Conservation (phyloP, 225 moss, liverwort and hornwort genomes). For the Polytrichum commune region DNA sequence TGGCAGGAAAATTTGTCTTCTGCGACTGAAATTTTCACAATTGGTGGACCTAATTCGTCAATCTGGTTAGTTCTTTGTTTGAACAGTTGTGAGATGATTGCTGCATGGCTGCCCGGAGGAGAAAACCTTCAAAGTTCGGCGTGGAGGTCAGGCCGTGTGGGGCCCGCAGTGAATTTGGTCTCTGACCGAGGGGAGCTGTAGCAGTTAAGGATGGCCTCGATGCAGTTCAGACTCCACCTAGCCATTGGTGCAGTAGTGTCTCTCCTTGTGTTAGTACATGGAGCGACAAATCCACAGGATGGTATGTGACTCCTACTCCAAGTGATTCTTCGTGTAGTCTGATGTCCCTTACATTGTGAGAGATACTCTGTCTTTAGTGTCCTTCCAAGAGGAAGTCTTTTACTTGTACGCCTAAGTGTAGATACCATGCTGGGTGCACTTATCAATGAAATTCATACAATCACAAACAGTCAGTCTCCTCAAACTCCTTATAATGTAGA, state of each 20-base stretch:
- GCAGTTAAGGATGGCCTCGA: conserved; percentile 23
- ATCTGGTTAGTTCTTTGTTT: neutral
- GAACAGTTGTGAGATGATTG: conserved; percentile 5
- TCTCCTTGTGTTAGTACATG: conserved; percentile 26
- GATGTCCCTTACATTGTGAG: no score
- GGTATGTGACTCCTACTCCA: conserved; percentile 16
- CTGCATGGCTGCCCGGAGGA: conserved; percentile 24
- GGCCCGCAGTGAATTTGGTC: neutral
- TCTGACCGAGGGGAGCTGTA: neutral
- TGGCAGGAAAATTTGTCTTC: no score
- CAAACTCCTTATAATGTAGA: no score
- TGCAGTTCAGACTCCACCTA: conserved; percentile 18
- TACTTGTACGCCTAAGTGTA: no score
- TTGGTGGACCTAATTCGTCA: no score
- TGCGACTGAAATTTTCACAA: no score
- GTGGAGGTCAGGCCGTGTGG: conserved; percentile 7
- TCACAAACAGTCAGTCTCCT: no score
- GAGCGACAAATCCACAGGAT: conserved; percentile 39
- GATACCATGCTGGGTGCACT: no score
- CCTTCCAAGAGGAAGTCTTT: no score
- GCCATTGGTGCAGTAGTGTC: conserved; percentile 20
- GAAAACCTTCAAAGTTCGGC: conserved; percentile 10
- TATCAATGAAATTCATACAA: no score
- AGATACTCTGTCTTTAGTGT: no score
- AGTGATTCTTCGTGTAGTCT: neutral